A percentile compares a stretch with the other conserved stretches of the same genome.
These are phyloP conservation scores for Aspergillus puulaauensis DNA, from an alignment of 2,329 filamentous ascomycete species.

Conservation along the genomic window DNA sequence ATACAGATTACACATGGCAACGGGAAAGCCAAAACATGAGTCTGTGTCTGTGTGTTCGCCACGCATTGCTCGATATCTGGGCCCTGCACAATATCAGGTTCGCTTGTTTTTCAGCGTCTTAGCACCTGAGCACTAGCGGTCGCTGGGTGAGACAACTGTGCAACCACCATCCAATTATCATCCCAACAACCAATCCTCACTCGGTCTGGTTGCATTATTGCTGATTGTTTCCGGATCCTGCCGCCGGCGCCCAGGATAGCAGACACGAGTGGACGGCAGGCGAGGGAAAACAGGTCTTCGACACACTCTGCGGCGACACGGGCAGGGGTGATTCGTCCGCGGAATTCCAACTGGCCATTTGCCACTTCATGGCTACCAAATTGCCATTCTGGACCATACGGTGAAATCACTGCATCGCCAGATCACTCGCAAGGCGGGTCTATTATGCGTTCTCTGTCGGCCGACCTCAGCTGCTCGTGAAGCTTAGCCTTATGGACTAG, in stretches of 20 bases:
- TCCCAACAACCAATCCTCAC: neutral
- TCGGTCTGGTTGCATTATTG: neutral
- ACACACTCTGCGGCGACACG: neutral
- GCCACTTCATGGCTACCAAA: neutral
- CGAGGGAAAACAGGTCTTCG: constrained; percentile 1
- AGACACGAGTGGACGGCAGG: neutral
- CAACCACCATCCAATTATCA: neutral
- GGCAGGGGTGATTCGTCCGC: neutral
- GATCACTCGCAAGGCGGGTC: neutral
- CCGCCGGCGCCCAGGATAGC: neutral
- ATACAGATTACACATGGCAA: neutral
- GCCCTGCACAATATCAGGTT: neutral
- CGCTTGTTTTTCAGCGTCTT: neutral
- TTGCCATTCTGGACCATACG: neutral
- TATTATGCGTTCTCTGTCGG: neutral
- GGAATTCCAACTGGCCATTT: constrained; percentile 14
- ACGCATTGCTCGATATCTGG: neutral
- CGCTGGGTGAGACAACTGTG: constrained; percentile 6
- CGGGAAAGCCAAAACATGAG: neutral
- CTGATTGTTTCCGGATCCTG: neutral
- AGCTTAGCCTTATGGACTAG: neutral
- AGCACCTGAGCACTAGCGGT: neutral
- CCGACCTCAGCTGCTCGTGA: neutral
- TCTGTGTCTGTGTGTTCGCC: neutral
- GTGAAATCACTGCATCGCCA: neutral